Evolutionary conservation across 2,329 filamentous ascomycete species (phyloP), one percentile per base, ranked within the genome.

Genomic region (Colletotrichum sp.): DNA sequence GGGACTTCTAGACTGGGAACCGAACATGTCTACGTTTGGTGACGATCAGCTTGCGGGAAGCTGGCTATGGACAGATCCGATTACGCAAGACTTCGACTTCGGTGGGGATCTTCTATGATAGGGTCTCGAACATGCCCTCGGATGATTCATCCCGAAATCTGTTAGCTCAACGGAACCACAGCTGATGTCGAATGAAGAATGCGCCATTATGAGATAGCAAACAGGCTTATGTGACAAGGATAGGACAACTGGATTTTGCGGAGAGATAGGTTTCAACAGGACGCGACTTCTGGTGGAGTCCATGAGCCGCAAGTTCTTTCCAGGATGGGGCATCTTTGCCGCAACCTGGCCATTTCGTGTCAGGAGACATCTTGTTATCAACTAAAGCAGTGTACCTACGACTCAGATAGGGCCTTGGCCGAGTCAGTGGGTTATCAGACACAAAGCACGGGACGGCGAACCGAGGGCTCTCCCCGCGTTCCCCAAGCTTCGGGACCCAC

Each of bases 381-480:
- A 24, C 8, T 34, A 3, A 27, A n/a, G 34, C 12, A 31, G 13
- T 18, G 18, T 6, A 16, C 7, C 7, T 29, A n/a, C 7, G 24
- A 24, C 24, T 21, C 16, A 38, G 69, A 68, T 68, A 71, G 55
- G 64, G 64, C 9, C 8, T 11, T 62, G 55, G 13, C 64, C 64
- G 69, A 71, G 55, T 57, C 7, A 36, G 54, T 61, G 15, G 8
- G 12, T 16, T 67, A 54, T 61, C 69, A 31, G 69, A 27, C 38
- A 68, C 21, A 21, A 21, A 24, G 24, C 24, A 27, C 57, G 64
- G 38, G 36, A 59, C 15, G 43, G 8, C 31, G 29, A 62, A 16
- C 69, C 27, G 69, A 69, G 57, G 36, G 12, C 36, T 12, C 64
- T 55, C 64, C 43, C 69, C 65, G 57, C 69, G 33, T 68, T 72